Evolutionary conservation across 805 yeast genomes (phyloP), one percentile per base, ranked within the genome.

Genomic region (Wickerhamomyces queroliae): DNA sequence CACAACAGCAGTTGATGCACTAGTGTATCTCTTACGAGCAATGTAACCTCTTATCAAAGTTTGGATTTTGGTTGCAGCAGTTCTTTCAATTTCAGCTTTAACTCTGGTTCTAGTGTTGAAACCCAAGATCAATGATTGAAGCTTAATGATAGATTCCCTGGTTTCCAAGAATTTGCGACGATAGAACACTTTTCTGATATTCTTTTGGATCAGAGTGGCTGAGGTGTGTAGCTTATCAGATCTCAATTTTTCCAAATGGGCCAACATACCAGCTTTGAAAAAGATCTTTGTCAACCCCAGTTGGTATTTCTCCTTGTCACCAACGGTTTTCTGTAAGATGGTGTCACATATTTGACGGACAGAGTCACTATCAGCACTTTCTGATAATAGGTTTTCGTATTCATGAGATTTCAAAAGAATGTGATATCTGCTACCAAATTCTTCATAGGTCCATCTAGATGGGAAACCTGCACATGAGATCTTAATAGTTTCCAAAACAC

Each of bases 391-490:
- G 37, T 69, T 65, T 27, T 77, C 72, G 80, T 95, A 84, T 44
- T 76, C 74, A 28, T 69, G 66, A 0, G 96, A 83, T 30, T 80
- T 76, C 30, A 89, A 78, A 43, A 91, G 70, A 56, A 90, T 80
- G 56, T 88, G 91, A 60, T 89, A 91, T 55, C 96, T 77, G 46
- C 80, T 76, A 16, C 89, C 95, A 68, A 91, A 91, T 58, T 93
- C 98, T 38, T 82, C 89, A 58, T 88, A 93, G 2, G 95, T 78
- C 89, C 96, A 88, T 58, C 97, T 74, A 0, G 96, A 83, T 15
- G 99, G 99, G 74, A 90, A 91, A 30, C 99, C 99, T 37, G 96
- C 97, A 66, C 97, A 90, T 2, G 97, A 90, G 35, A 91, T 91
- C 55, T 96, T 72, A 57, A 91, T 91, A 2, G 99, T 93, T 61